Evolutionary conservation across 2,329 filamentous ascomycete species (phyloP).

Genomic region (Cladophialophora bantiana): DNA sequence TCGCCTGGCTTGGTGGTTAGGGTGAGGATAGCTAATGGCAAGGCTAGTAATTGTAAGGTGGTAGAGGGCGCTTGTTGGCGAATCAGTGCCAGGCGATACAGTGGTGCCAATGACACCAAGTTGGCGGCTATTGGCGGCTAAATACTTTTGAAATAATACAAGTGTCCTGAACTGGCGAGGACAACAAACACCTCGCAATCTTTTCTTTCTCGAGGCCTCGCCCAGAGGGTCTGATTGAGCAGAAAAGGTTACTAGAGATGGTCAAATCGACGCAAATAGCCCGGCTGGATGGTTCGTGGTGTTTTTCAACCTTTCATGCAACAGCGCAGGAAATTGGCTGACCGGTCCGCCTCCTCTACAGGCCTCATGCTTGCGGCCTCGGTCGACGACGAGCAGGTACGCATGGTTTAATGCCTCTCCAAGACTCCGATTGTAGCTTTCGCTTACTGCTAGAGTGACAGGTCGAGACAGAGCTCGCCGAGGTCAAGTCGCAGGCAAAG

Average conservation of each 20-base stretch:
- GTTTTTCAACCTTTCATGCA: not conserved
- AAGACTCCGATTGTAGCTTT: not conserved
- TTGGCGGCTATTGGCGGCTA: too few species aligned
- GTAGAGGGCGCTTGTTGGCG: too few species aligned
- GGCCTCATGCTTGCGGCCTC: constrained; percentile 95
- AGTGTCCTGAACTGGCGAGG: constrained; percentile 1
- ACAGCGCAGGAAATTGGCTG: constrained; percentile 5
- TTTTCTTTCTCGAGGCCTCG: not conserved
- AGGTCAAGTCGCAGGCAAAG: constrained; percentile 90
- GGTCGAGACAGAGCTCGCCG: constrained; percentile 76
- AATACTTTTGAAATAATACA: not conserved
- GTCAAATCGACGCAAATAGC: constrained; percentile 13
- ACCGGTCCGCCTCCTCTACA: constrained; percentile 48
- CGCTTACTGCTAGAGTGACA: constrained; percentile 41
- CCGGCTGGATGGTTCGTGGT: constrained; percentile 5
- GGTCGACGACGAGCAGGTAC: constrained; percentile 84
- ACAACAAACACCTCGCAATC: not conserved
- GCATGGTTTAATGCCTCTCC: constrained; percentile 31
- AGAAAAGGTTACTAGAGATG: not conserved
- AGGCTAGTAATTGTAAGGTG: too few species aligned
- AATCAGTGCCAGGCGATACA: too few species aligned
- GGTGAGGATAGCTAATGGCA: too few species aligned
- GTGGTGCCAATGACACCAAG: too few species aligned
- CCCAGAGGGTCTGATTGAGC: constrained; percentile 3
- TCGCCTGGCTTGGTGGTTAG: constrained; percentile 3